Conservation (phyloP, 1,139 yeast genomes). For the Saccharomyces hybrid region DNA sequence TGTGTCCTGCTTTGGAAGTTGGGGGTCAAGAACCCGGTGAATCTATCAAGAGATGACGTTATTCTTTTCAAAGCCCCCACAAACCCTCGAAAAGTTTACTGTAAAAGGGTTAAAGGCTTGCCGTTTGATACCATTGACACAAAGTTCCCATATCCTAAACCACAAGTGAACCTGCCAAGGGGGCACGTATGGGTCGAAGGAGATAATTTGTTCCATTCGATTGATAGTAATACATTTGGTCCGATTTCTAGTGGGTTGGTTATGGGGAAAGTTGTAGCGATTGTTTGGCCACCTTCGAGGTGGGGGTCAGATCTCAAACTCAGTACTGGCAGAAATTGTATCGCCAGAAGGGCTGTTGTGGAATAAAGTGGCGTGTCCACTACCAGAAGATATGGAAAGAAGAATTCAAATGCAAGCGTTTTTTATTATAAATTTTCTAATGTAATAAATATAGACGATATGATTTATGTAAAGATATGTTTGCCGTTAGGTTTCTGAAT, state of each 20-base stretch:
- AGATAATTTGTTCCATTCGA: conserved; percentile 69
- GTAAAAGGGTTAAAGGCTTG: conserved; percentile 69
- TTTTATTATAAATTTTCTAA: not conserved
- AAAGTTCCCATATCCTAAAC: conserved; percentile 57
- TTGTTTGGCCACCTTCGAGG: conserved; percentile 64
- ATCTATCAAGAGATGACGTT: conserved; percentile 58
- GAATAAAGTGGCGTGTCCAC: not conserved
- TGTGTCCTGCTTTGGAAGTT: conserved; percentile 66
- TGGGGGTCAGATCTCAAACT: conserved; percentile 33
- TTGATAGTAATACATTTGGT: conserved; percentile 80
- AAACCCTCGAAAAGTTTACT: conserved; percentile 63
- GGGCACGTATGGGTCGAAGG: conserved; percentile 94
- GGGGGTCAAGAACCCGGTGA: conserved; percentile 41
- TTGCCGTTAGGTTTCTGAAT: not conserved
- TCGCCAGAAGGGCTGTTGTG: conserved; percentile 6
- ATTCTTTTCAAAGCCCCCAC: conserved; percentile 70
- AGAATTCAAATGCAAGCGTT: not conserved
- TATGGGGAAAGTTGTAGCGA: conserved; percentile 57
- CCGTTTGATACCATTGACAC: conserved; percentile 64
- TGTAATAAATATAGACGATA: not conserved
- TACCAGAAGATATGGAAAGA: not conserved
- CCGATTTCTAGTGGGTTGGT: conserved; percentile 75
- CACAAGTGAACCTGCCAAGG: conserved; percentile 54
- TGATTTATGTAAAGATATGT: not conserved
- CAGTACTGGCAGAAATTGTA: conserved; percentile 22